Conservation (phyloP, 2,329 filamentous ascomycete genomes). For the Capronia coronata region DNA sequence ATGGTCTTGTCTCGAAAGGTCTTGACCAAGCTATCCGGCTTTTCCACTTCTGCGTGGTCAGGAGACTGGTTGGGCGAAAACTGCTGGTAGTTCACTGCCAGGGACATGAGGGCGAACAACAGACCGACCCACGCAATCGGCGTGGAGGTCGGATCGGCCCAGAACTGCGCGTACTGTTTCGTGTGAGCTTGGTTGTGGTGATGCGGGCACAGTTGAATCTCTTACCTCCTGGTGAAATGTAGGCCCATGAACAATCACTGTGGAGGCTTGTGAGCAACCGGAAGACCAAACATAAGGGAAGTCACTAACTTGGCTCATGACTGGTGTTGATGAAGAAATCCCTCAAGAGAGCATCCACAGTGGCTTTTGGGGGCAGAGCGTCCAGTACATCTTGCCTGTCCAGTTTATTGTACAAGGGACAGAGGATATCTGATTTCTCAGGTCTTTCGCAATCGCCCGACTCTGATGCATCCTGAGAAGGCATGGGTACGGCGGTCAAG, state of each 20-base stretch:
- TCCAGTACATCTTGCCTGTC: constrained; percentile 8
- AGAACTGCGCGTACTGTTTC: constrained; percentile 52
- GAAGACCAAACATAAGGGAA: too few species aligned
- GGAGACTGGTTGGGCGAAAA: constrained; percentile 11
- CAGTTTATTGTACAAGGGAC: not conserved
- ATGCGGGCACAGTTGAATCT: constrained; percentile 46
- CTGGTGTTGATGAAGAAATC: constrained; percentile 23
- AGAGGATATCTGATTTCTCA: constrained; percentile 2
- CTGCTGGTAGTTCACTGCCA: constrained; percentile 19
- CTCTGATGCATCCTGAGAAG: not conserved
- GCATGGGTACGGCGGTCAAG: not conserved
- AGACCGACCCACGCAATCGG: constrained; percentile 48
- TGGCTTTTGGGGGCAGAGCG: constrained; percentile 9
- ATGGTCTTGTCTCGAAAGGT: constrained; percentile 32
- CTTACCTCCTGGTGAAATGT: constrained; percentile 23
- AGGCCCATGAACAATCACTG: constrained; percentile 20
- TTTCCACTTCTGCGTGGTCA: not conserved
- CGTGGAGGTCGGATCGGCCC: constrained; percentile 44
- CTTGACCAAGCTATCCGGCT: constrained; percentile 31
- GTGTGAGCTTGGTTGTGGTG: constrained; percentile 52
- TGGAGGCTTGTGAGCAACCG: not conserved
- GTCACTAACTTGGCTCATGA: constrained; percentile 18
- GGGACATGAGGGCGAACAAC: constrained; percentile 46
- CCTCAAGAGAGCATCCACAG: constrained; percentile 23
- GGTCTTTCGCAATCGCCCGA: not conserved